phyloP scores from a whole-genome alignment of 73 alveolate species.

The Durusdinium trenchii region DNA sequence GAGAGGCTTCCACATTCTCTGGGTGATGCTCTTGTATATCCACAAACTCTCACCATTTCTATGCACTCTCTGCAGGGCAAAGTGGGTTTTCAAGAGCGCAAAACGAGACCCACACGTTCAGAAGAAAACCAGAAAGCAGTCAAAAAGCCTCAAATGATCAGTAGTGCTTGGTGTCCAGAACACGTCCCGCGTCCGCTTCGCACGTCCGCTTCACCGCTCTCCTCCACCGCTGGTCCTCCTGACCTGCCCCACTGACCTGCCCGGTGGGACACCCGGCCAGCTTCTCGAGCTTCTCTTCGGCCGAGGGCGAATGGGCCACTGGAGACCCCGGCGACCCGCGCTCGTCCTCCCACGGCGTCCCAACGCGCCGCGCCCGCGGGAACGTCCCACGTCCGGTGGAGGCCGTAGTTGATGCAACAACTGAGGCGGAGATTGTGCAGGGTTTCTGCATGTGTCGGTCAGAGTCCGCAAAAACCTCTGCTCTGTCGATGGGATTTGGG shows the following conservation, averaged over 20 bases:
- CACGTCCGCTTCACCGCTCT: background rate
- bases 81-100: no score
- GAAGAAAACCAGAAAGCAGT: background rate
- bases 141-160: background rate
- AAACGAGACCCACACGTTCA: no score
- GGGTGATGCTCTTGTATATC: no score
- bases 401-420: no score
- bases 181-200: no score
- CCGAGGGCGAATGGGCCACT: background rate
- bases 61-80: no score
- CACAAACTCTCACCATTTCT: no score
- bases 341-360: background rate
- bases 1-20: no score
- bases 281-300: constrained; percentile 37
- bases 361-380: background rate
- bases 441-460: no score
- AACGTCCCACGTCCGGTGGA: background rate
- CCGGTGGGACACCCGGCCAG: no score
- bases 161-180: background rate
- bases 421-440: background rate
- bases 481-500: background rate
- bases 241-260: no score
- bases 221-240: no score
- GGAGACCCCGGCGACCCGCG: constrained; percentile 52
- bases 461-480: background rate